Evolutionary conservation across 805 yeast species (phyloP).

Genomic region (Yamadazyma laniorum): DNA sequence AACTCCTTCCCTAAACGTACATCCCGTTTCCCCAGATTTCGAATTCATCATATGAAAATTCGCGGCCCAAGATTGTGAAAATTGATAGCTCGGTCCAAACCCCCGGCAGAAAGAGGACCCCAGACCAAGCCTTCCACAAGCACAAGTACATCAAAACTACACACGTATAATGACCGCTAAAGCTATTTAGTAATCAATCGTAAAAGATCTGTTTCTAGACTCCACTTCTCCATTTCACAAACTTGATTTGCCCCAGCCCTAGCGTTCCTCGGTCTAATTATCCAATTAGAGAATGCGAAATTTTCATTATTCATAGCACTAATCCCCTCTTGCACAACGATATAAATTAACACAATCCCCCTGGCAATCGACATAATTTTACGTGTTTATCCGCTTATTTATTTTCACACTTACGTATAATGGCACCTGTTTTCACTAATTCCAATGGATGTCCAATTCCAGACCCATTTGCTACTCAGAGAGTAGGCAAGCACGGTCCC

Average conservation of each 20-base stretch:
- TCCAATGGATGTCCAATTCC: conserved; percentile 73
- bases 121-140: too few relatives aligned
- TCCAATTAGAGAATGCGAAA: conserved; percentile 9
- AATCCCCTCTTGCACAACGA: conserved; percentile 9
- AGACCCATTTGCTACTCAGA: conserved; percentile 72
- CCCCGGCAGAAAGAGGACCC: too few relatives aligned
- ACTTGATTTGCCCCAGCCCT: too few relatives aligned
- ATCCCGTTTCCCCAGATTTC: conserved; percentile 9
- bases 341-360: conserved; percentile 4
- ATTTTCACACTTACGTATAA: conserved; percentile 13
- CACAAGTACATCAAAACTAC: not conserved
- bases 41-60: conserved; percentile 7
- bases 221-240: not conserved
- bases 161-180: not conserved
- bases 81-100: too few relatives aligned
- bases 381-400: too few relatives aligned
- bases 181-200: not conserved
- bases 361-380: not conserved
- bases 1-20: too few relatives aligned
- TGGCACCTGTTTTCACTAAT: conserved; percentile 64
- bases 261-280: conserved; percentile 8
- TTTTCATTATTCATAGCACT: conserved; percentile 9
- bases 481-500: conserved; percentile 75
- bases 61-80: conserved; percentile 7
- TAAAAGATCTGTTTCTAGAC: not conserved